Conservation (phyloP, 164 flowering plant species). For the Tetrastigma voinierianum region DNA sequence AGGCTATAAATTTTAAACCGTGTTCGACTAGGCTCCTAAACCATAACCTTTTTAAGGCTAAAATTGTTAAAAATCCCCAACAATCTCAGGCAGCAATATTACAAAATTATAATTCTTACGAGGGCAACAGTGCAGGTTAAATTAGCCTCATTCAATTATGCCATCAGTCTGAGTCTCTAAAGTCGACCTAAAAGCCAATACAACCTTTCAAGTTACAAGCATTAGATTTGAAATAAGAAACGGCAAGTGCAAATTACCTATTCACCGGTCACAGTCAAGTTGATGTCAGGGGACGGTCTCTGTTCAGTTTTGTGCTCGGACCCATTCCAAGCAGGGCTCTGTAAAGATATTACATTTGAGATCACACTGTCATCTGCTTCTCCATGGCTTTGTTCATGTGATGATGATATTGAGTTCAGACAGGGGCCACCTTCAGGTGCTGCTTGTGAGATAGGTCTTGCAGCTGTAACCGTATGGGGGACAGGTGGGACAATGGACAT, state of each 20-base stretch:
- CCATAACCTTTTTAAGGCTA: not conserved
- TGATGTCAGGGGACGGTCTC: constrained; percentile 63
- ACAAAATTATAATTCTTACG: constrained; percentile 2
- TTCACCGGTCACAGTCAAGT: constrained; percentile 39
- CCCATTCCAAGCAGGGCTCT: constrained; percentile 38
- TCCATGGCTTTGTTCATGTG: constrained; percentile 36
- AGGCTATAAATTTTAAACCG: too few species aligned
- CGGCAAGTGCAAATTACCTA: constrained; percentile 12
- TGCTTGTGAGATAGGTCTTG: constrained; percentile 53
- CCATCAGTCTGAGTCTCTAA: constrained; percentile 10
- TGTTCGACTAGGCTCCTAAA: too few species aligned
- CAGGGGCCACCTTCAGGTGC: constrained; percentile 31
- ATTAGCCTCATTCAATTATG: constrained; percentile 1
- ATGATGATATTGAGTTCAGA: constrained; percentile 27
- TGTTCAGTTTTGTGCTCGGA: constrained; percentile 30
- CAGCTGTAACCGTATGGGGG: constrained; percentile 34
- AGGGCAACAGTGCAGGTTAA: not conserved
- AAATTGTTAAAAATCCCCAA: not conserved
- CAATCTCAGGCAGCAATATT: constrained; percentile 1
- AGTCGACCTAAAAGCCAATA: constrained; percentile 5
- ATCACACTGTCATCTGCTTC: constrained; percentile 33
- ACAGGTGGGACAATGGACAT: constrained; percentile 18
- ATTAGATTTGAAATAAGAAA: not conserved
- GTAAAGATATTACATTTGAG: constrained; percentile 23
- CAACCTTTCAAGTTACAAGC: not conserved